Conservation (phyloP, 2,329 filamentous ascomycete genomes). For the Septoria petroselini region DNA sequence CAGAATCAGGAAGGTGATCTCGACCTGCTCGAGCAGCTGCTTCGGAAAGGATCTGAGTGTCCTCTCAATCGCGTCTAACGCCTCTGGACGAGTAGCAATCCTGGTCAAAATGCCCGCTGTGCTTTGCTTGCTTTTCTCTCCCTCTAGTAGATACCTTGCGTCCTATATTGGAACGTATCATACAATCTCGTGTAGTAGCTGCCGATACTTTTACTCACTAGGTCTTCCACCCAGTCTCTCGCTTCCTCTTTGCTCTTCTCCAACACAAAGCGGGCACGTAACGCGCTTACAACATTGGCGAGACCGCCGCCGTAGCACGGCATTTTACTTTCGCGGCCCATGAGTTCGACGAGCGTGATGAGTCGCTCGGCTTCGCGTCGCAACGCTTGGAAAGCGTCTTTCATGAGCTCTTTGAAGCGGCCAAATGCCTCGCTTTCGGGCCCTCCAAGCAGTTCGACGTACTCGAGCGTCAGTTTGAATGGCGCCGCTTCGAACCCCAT, state of each 20-base stretch:
- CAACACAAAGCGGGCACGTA: constrained; percentile 74
- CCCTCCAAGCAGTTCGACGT: constrained; percentile 78
- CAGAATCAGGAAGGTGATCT: no score
- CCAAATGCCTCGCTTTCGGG: constrained; percentile 66
- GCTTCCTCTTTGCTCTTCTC: constrained; percentile 80
- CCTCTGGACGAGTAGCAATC: no score
- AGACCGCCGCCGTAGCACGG: constrained; percentile 75
- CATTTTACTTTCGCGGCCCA: constrained; percentile 81
- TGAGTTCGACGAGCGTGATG: constrained; percentile 77
- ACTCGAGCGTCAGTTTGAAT: constrained; percentile 83
- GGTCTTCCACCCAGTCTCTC: constrained; percentile 75
- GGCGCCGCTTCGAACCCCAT: constrained; percentile 84
- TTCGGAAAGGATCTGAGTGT: no score
- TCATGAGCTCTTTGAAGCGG: constrained; percentile 74
- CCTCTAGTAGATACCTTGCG: constrained; percentile 74
- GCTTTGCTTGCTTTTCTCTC: not conserved
- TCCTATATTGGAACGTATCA: constrained; percentile 74
- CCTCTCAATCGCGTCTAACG: no score
- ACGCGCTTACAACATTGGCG: constrained; percentile 64
- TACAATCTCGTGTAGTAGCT: constrained; percentile 85
- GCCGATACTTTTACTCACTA: constrained; percentile 76
- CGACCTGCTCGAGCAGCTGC: no score
- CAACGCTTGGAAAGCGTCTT: constrained; percentile 78
- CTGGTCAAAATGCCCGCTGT: not conserved
- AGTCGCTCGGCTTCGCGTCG: constrained; percentile 75